A percentile compares a stretch with the other conserved stretches of the same genome.
Evolutionary conservation across 768 basidiomycete genomes (phyloP).

Genomic region (Boletus fagicola): DNA sequence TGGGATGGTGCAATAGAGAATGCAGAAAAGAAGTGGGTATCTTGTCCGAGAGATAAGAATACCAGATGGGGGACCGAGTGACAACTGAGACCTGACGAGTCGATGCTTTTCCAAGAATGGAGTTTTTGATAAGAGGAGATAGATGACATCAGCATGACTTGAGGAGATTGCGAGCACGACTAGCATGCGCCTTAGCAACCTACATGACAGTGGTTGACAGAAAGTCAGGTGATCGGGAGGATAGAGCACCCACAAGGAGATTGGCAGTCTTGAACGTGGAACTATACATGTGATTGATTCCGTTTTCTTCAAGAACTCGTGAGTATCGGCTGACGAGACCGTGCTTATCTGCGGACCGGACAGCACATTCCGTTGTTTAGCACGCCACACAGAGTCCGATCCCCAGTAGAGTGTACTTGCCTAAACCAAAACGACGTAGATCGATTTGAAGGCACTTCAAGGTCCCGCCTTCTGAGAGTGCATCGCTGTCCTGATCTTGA

Average conservation of each 20-base stretch:
- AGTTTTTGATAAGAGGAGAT: conserved; percentile 2
- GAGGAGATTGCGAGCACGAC: conserved; percentile 56
- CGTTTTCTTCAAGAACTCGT: conserved; percentile 65
- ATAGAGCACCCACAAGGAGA: conserved; percentile 50
- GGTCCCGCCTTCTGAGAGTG: conserved; percentile 36
- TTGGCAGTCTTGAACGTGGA: conserved; percentile 85
- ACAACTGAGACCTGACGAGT: neutral
- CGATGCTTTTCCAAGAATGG: neutral
- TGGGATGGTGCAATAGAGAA: neutral
- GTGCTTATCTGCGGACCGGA: conserved; percentile 55
- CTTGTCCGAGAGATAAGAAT: conserved; percentile 13
- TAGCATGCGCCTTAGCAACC: conserved; percentile 59
- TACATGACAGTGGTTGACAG: conserved; percentile 20
- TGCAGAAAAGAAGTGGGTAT: conserved; percentile 18
- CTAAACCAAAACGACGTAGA: conserved; percentile 66
- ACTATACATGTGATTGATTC: conserved; percentile 82
- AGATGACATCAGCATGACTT: conserved; percentile 50
- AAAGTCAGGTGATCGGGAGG: neutral
- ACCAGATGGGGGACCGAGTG: neutral
- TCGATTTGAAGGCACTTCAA: conserved; percentile 76
- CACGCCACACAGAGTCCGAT: neutral
- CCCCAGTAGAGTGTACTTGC: conserved; percentile 35
- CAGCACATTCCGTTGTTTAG: conserved; percentile 5
- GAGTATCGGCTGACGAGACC: conserved; percentile 79
- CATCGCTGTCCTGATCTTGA: conserved; percentile 37